A percentile compares a stretch with the other conserved stretches of the same genome.
These are phyloP conservation scores for Backusella westeae DNA, from an alignment of 192 early-diverging fungal species.

Conservation along the genomic window DNA sequence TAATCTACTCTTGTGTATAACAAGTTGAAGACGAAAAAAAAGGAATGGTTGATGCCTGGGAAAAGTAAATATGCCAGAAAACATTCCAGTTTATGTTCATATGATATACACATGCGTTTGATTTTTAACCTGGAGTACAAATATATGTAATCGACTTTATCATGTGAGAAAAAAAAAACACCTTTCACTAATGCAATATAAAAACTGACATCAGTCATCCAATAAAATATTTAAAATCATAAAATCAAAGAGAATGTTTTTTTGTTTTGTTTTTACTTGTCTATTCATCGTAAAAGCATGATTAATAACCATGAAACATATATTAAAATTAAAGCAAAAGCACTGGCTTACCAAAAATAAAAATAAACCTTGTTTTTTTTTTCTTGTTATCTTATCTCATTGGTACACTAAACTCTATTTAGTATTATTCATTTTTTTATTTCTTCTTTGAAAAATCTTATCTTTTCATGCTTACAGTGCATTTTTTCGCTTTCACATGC, in stretches of 20 bases:
- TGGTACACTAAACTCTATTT: background rate
- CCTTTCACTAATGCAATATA: background rate
- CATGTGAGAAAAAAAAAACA: background rate
- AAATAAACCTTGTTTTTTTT: background rate
- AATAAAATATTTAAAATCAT: background rate
- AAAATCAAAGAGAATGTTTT: background rate
- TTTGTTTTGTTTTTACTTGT: background rate
- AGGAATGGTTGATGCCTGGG: background rate
- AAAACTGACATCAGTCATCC: background rate
- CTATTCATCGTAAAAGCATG: background rate
- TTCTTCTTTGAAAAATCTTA: background rate
- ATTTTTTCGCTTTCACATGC: conserved; percentile 5
- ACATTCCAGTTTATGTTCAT: conserved; percentile 4
- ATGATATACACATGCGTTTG: background rate
- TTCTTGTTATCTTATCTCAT: background rate
- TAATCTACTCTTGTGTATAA: background rate
- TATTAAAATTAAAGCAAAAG: background rate
- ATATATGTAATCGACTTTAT: background rate
- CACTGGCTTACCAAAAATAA: background rate
- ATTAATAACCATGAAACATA: background rate
- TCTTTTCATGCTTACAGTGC: conserved; percentile 1
- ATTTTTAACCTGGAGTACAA: background rate
- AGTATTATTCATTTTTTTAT: conserved; percentile 4
- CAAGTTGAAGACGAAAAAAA: background rate
- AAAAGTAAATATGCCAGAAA: background rate